phyloP scores from a whole-genome alignment of 768 basidiomycete species.

The Trametes villosa region DNA sequence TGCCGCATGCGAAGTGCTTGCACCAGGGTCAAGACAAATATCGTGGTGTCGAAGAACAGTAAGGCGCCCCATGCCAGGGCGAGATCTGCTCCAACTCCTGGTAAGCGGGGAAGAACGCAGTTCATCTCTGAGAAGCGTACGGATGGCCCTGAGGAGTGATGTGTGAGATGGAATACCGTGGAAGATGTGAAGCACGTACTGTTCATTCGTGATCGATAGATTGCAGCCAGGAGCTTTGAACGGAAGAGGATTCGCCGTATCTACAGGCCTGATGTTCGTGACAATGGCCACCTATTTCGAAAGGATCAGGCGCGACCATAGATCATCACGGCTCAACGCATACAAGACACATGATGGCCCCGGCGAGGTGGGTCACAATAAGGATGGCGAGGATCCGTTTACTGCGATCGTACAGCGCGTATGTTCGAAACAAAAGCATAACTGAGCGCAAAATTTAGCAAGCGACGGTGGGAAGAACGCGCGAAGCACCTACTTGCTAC shows the following conservation, averaged over 20 bases:
- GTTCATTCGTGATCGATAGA: slow-evolving; percentile 14
- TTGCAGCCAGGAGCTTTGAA: slow-evolving; percentile 12
- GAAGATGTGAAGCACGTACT: slow-evolving; percentile 2
- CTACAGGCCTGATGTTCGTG: background rate
- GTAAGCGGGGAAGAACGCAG: background rate
- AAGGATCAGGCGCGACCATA: background rate
- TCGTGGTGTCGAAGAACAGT: slow-evolving; percentile 23
- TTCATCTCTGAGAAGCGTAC: slow-evolving; percentile 1
- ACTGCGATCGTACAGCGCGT: slow-evolving; percentile 32
- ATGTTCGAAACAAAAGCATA: slow-evolving; percentile 29
- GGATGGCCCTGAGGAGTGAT: slow-evolving; percentile 7
- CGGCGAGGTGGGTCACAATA: slow-evolving; percentile 6
- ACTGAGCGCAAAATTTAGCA: slow-evolving; percentile 4
- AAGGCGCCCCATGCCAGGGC: slow-evolving; percentile 21
- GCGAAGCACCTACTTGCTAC: slow-evolving; percentile 12
- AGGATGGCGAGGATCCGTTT: slow-evolving; percentile 22
- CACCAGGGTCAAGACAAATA: slow-evolving; percentile 19
- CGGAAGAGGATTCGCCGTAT: slow-evolving; percentile 1
- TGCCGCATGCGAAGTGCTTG: slow-evolving; percentile 14
- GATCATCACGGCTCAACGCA: background rate
- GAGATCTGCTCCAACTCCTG: slow-evolving; percentile 16
- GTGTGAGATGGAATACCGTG: background rate
- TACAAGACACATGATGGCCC: slow-evolving; percentile 11
- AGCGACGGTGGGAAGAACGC: background rate
- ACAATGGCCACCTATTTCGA: slow-evolving; percentile 3